phyloP scores from a whole-genome alignment of 75 land plant genomes.

The Pinus taeda region DNA sequence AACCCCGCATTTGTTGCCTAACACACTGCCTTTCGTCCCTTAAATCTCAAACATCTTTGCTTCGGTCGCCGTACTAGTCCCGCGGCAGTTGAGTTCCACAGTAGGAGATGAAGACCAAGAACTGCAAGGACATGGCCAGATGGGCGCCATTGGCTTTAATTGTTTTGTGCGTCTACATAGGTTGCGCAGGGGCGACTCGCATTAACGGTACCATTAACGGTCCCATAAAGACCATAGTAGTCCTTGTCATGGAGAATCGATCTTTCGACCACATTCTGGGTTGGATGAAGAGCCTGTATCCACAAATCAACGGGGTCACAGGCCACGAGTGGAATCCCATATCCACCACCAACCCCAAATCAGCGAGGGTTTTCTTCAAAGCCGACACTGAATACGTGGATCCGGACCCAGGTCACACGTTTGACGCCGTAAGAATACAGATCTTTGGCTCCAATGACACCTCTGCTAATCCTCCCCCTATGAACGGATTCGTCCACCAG shows the following conservation, averaged over 20 bases:
- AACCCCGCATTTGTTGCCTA: too few species aligned
- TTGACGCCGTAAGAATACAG: constrained; percentile 42
- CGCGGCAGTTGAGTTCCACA: too few species aligned
- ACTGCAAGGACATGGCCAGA: neutral
- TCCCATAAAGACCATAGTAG: constrained; percentile 32
- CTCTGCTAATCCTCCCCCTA: constrained; percentile 24
- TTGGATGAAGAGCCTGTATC: constrained; percentile 25
- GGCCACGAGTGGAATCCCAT: constrained; percentile 22
- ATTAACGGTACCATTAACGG: constrained; percentile 16
- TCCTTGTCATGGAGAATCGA: constrained; percentile 38
- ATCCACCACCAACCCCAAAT: constrained; percentile 18
- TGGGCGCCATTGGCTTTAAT: neutral
- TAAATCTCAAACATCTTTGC: too few species aligned
- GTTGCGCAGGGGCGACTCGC: neutral
- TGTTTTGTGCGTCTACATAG: too few species aligned
- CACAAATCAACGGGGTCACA: constrained; percentile 30
- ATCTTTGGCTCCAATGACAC: constrained; percentile 37
- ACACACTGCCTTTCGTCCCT: too few species aligned
- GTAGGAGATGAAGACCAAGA: neutral
- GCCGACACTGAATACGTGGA: constrained; percentile 45
- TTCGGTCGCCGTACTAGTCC: too few species aligned
- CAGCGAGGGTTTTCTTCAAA: constrained; percentile 15
- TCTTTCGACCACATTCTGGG: constrained; percentile 43
- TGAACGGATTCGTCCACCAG: constrained; percentile 58
- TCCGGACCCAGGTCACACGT: constrained; percentile 61